Evolutionary conservation across 345 rosid genomes (phyloP).

Genomic region (Nephelium lappaceum): DNA sequence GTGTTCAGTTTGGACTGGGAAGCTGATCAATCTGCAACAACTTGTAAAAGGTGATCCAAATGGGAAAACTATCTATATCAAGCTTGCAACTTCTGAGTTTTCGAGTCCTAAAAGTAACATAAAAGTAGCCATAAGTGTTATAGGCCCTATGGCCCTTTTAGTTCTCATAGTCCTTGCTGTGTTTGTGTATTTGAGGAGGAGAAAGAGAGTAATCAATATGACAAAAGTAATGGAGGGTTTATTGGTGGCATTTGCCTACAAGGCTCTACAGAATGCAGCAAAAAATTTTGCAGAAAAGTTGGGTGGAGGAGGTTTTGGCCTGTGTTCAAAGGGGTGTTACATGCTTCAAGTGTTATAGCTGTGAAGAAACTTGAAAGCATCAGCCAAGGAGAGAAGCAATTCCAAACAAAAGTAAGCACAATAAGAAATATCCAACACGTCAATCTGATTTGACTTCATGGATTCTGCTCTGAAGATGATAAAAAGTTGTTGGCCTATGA

Average conservation of each 20-base stretch:
- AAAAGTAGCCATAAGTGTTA: too few species aligned
- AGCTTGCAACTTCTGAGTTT: neutral
- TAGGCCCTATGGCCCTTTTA: neutral
- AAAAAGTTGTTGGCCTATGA: slow-evolving; percentile 66
- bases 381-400: slow-evolving; percentile 84
- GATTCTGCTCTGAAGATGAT: slow-evolving; percentile 71
- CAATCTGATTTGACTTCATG: slow-evolving; percentile 72
- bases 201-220: neutral
- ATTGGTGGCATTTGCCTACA: slow-evolving; percentile 50
- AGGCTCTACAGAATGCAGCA: slow-evolving; percentile 64
- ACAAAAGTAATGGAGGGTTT: neutral
- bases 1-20: slow-evolving; percentile 21
- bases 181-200: neutral
- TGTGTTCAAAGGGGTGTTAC: slow-evolving; percentile 67
- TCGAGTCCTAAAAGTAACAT: neutral
- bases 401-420: slow-evolving; percentile 66
- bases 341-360: slow-evolving; percentile 59
- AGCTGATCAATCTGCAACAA: neutral
- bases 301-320: slow-evolving; percentile 90
- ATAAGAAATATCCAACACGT: slow-evolving; percentile 77
- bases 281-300: slow-evolving; percentile 72
- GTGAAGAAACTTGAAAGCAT: slow-evolving; percentile 83
- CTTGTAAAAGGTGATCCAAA: neutral
- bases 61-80: slow-evolving; percentile 1
- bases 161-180: neutral